Evolutionary conservation across 441 rosid genomes (phyloP), one percentile per base, ranked within the genome.

Genomic region (Francoa sonchifolia): DNA sequence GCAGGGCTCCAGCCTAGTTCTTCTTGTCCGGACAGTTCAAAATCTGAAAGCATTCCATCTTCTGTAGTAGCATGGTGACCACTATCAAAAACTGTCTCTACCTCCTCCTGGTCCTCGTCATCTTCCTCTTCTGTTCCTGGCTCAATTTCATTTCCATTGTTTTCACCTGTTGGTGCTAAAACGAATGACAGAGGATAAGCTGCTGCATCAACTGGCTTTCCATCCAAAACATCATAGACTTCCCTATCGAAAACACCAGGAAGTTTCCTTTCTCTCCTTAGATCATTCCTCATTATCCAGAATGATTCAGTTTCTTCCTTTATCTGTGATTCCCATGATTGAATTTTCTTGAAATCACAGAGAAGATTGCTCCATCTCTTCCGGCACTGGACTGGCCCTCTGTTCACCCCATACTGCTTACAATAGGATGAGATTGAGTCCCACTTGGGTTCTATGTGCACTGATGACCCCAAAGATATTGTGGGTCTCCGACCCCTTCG

Each of bases 361-460:
- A 95, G 76, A 26, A 90, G 69, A 62, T 90, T 90, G 52, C 96
- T 86, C 96, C 96, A 90, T 44, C 96, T 61, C 57, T 90, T 90
- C 25, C 96, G 89, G 60, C 96, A 90, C 93, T 86, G 99, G 9
- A 90, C 83, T 16, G 99, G 96, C 0, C 93, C 98, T 5, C 99
- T 66, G 68, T 86, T 80, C 40, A 86, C 99, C 0, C 96, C 96
- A 58, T 86, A 90, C 33, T 83, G 58, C 25, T 69, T 77, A 20
- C 99, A 90, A 62, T 90, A 90, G 5, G 95, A 82, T 0, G 99
- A 90, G 1, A 90, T 87, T 3, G 87, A 71, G 0, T 94, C 85
- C 99, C 96, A 86, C 54, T 90, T 90, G 0, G 96, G 87, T 57
- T 90, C 96, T 38, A 74, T 52, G 54, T 70, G 94, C 25, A 62